phyloP scores from a whole-genome alignment of 75 land plant genomes.

The Pseudotsuga menziesii region DNA sequence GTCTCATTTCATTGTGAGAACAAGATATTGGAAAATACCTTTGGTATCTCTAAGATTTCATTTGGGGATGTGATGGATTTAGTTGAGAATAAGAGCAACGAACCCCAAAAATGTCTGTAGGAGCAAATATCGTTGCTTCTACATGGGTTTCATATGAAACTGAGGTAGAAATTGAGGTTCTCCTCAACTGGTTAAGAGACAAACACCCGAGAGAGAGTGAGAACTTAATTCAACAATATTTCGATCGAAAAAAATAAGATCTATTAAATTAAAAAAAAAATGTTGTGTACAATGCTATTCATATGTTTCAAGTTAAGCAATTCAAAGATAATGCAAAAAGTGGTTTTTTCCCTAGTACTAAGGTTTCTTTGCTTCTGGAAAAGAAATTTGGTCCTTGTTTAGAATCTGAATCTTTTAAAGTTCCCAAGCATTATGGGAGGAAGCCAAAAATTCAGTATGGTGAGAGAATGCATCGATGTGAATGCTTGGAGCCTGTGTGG shows the following conservation, averaged over 20 bases:
- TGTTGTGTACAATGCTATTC: neutral
- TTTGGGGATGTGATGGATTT: neutral
- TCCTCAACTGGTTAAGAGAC: slow-evolving; percentile 57
- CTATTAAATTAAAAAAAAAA: slow-evolving; percentile 10
- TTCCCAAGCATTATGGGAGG: too few species aligned
- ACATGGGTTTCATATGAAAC: too few species aligned
- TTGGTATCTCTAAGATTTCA: neutral
- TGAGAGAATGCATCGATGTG: too few species aligned
- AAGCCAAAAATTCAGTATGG: too few species aligned
- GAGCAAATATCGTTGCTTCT: neutral
- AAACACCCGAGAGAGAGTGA: too few species aligned
- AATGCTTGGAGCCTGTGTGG: too few species aligned
- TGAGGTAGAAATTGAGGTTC: slow-evolving; percentile 48
- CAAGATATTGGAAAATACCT: neutral
- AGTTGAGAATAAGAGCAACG: neutral
- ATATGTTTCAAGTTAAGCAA: neutral
- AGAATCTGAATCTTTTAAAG: too few species aligned
- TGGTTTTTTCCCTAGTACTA: too few species aligned
- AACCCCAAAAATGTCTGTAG: neutral
- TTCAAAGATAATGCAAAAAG: neutral
- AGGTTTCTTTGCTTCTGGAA: too few species aligned
- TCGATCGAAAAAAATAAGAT: slow-evolving; percentile 38
- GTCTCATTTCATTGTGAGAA: neutral
- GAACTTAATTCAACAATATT: slow-evolving; percentile 46
- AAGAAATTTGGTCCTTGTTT: too few species aligned